Evolutionary conservation across 2,329 filamentous ascomycete genomes (phyloP).

Genomic region (Catunica adiposa): DNA sequence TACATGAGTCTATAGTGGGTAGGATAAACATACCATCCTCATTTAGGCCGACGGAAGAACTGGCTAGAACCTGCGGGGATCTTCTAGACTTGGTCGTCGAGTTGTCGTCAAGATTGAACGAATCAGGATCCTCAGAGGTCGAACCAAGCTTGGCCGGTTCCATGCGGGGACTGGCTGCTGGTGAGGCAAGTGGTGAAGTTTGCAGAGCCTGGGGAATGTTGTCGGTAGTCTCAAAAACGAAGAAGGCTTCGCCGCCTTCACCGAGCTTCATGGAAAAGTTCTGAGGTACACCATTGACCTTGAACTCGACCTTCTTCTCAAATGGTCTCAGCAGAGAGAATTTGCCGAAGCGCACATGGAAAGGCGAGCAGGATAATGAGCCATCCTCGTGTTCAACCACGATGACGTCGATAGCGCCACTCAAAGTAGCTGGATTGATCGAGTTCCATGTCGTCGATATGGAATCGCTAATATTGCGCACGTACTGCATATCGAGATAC

Average conservation of each 20-base stretch:
- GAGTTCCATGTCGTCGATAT: constrained; percentile 99
- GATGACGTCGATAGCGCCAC: constrained; percentile 96
- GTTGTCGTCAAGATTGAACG: constrained; percentile 39
- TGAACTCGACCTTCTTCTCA: constrained; percentile 98
- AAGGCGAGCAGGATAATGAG: constrained; percentile 76
- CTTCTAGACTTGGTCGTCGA: constrained; percentile 42
- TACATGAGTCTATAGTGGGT: not conserved
- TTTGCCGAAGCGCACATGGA: constrained; percentile 97
- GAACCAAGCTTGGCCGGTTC: constrained; percentile 21
- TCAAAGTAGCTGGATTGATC: constrained; percentile 93
- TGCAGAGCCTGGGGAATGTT: constrained; percentile 85
- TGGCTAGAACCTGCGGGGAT: constrained; percentile 32
- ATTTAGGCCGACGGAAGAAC: constrained; percentile 20
- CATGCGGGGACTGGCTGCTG: constrained; percentile 67
- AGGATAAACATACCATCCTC: constrained; percentile 20
- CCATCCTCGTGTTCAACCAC: constrained; percentile 95
- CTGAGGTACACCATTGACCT: constrained; percentile 81
- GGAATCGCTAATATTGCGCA: constrained; percentile 82
- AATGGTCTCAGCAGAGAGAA: constrained; percentile 88
- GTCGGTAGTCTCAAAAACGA: constrained; percentile 90
- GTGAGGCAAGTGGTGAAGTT: constrained; percentile 85
- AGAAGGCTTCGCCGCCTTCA: constrained; percentile 94
- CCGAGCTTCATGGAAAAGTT: constrained; percentile 96
- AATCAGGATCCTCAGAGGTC: constrained; percentile 14
- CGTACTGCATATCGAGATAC: constrained; percentile 73